These are phyloP conservation scores for Diaporthe citriasiana DNA, from an alignment of 2,329 filamentous ascomycete genomes.

Conservation along the genomic window DNA sequence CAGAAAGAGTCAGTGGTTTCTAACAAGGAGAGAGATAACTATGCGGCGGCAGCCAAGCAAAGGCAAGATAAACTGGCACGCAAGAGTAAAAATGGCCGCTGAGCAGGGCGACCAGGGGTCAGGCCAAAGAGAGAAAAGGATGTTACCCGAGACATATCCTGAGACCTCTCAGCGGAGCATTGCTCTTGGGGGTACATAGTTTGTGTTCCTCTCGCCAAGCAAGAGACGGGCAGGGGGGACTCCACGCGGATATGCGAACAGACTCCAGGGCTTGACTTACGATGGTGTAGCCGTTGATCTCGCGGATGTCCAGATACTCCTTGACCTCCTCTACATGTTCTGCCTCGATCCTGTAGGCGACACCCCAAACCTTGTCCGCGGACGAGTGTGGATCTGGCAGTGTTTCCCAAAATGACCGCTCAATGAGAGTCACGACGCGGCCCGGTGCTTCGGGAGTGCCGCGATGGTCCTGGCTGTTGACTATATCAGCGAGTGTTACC, in stretches of 20 bases:
- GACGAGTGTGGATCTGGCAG: conserved; percentile 77
- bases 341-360: conserved; percentile 86
- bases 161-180: conserved; percentile 12
- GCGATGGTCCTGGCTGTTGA: conserved; percentile 87
- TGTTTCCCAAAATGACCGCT: conserved; percentile 84
- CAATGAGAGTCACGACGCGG: conserved; percentile 93
- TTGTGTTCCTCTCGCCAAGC: not conserved
- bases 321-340: conserved; percentile 84
- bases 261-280: conserved; percentile 14
- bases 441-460: conserved; percentile 91
- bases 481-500: not conserved
- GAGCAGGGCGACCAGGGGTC: not conserved
- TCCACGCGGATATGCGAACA: not conserved
- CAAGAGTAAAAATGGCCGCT: not conserved
- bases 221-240: not conserved
- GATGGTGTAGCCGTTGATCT: conserved; percentile 97
- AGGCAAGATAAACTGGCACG: not conserved
- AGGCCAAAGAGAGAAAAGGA: not conserved
- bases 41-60: not conserved
- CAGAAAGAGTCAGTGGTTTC: conserved; percentile 13
- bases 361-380: conserved; percentile 85
- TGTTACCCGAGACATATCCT: conserved; percentile 33
- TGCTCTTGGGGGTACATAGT: not conserved
- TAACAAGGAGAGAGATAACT: not conserved
- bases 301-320: conserved; percentile 91